These are phyloP conservation scores for Leccinum glutinopallens DNA, from an alignment of 1,284 basidiomycete species.

Conservation along the genomic window DNA sequence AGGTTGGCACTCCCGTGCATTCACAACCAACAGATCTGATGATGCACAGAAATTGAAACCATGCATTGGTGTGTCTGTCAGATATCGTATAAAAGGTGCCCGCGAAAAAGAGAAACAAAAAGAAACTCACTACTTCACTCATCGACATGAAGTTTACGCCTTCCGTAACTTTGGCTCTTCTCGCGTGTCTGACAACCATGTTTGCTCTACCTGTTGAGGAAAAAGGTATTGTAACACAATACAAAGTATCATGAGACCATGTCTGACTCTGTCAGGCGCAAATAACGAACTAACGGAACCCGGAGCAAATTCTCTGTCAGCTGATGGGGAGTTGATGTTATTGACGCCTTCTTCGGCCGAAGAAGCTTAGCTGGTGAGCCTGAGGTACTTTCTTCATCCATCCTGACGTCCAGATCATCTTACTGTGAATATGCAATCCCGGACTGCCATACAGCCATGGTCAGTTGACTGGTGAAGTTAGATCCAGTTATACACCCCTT, in stretches of 20 bases:
- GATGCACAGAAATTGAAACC: background rate
- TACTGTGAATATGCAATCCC: background rate
- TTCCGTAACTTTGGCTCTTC: background rate
- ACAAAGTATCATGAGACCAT: background rate
- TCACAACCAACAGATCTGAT: background rate
- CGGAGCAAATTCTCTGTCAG: background rate
- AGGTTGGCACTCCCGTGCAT: background rate
- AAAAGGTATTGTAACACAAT: background rate
- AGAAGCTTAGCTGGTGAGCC: background rate
- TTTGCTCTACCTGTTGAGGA: background rate
- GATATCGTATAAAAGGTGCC: background rate
- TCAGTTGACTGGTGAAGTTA: no score
- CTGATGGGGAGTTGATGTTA: background rate
- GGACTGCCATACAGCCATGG: no score
- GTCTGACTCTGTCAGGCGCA: conserved; percentile 1
- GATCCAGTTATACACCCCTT: no score
- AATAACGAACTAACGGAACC: background rate
- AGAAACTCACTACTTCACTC: background rate
- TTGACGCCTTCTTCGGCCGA: no score
- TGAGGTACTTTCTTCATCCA: background rate
- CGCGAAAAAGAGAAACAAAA: no score
- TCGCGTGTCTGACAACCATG: background rate
- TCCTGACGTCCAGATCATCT: background rate
- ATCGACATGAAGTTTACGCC: conserved; percentile 7
- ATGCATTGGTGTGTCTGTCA: no score